These are phyloP conservation scores for Aristolochia contorta DNA, from an alignment of 164 flowering plant species.

Conservation along the genomic window DNA sequence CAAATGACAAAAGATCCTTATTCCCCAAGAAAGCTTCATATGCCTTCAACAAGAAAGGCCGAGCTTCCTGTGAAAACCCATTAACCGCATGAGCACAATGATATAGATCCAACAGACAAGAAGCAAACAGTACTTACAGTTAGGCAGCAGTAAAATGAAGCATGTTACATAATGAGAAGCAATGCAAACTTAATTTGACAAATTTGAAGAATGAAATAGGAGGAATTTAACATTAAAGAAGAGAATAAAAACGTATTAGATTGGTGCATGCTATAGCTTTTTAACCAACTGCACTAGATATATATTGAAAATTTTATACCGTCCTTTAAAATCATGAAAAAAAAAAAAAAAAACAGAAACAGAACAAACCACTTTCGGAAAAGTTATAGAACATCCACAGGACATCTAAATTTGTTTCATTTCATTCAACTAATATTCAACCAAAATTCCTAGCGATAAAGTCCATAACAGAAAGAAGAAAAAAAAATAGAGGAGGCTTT, in stretches of 20 bases:
- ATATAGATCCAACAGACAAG: not conserved
- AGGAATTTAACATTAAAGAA: not conserved
- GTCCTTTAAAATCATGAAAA: too few relatives aligned
- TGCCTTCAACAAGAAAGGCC: conserved; percentile 50
- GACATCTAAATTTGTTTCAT: too few relatives aligned
- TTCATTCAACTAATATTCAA: not conserved
- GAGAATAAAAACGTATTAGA: not conserved
- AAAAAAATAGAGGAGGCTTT: not conserved
- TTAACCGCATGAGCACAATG: not conserved
- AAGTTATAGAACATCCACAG: not conserved
- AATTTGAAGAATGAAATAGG: not conserved
- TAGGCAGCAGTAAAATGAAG: not conserved
- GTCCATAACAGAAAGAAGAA: not conserved
- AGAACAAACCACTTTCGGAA: not conserved
- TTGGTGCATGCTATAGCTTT: too few relatives aligned
- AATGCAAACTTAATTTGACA: not conserved
- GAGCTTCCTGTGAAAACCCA: conserved; percentile 39
- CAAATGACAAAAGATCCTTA: conserved; percentile 26
- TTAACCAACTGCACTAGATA: too few relatives aligned
- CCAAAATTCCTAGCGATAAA: not conserved
- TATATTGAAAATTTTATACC: too few relatives aligned
- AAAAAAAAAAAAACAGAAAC: too few relatives aligned
- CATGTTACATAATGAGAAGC: not conserved
- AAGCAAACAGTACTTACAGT: not conserved
- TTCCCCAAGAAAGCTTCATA: conserved; percentile 46